These are phyloP conservation scores for Aureobasidium sp. DNA, from an alignment of 2,329 filamentous ascomycete genomes.

Conservation along the genomic window DNA sequence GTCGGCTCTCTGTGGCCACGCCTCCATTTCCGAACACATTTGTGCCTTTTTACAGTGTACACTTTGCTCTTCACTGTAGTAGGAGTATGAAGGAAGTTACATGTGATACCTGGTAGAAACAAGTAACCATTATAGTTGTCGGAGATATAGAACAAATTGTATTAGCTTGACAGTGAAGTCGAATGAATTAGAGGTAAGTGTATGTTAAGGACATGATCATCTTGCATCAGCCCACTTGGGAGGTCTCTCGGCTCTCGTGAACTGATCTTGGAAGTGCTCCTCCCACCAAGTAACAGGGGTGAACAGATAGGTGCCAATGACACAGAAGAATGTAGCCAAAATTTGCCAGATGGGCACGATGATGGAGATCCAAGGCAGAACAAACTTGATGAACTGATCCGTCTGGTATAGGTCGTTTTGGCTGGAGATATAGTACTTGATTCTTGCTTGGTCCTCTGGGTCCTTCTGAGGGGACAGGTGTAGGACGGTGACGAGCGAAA, in stretches of 20 bases:
- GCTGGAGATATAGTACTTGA: slow-evolving; percentile 59
- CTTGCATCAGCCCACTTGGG: slow-evolving; percentile 14
- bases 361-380: slow-evolving; percentile 48
- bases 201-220: background rate
- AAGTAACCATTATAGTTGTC: background rate
- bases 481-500: slow-evolving; percentile 25
- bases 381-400: slow-evolving; percentile 65
- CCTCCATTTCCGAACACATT: too few relatives aligned
- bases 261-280: slow-evolving; percentile 25
- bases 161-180: background rate
- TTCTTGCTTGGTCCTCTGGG: background rate
- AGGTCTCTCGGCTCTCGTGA: slow-evolving; percentile 7
- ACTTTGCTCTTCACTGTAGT: too few relatives aligned
- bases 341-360: slow-evolving; percentile 56
- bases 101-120: too few relatives aligned
- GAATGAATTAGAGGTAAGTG: background rate
- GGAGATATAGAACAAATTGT: background rate
- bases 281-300: slow-evolving; percentile 44
- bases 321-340: slow-evolving; percentile 55
- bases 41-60: too few relatives aligned
- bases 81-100: too few relatives aligned
- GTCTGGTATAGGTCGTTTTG: slow-evolving; percentile 80
- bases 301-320: slow-evolving; percentile 46
- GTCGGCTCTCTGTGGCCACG: too few relatives aligned
- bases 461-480: slow-evolving; percentile 17